Evolutionary conservation across 768 basidiomycete species (phyloP), one percentile per base, ranked within the genome.

Genomic region (Leucosporidium creatinivorum): DNA sequence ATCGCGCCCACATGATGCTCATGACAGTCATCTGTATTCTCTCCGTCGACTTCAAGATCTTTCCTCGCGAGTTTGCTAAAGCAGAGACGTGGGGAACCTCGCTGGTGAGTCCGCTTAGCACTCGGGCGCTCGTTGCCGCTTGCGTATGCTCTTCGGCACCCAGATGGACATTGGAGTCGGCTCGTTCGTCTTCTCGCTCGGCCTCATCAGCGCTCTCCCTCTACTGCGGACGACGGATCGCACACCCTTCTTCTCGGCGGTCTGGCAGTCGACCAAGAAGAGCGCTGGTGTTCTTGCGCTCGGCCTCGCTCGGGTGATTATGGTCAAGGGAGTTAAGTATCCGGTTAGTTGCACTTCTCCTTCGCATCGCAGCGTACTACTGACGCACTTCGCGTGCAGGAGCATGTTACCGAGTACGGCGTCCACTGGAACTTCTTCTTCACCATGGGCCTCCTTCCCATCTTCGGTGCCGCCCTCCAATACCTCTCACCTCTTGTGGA

Each of bases 381-480:
- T 44, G 39, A 44, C 39, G 10, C 39, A 9, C 39, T n/a, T 8
- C 8, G 15, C 1, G 30, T 47, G 36, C 66, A 87, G 93, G 96
- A 98, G 80, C 96, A 98, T 67, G 87, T 89, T 63, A 87, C 93
- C 0, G 96, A 99, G 79, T 98, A 98, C 71, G 96, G 96, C 0
- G 85, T 85, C 0, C 94, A 98, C 74, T 99, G 96, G 96, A 98
- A 98, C 77, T 97, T 98, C 79, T 99, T 99, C 82, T 83, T 98
- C 73, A 97, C 96, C 0, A 82, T 98, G 26, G 91, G 88, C 0
- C 72, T 90, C 0, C 76, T 97, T 8, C 93, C 93, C 23, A 49
- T 63, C 23, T 64, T 74, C 17, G 68, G 73, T 4, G 58, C 63
- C 15, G 56, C 60, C 13, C 51, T 69, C 39, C 65, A 54, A 19